Base-by-base conservation (phyloP, 116 monocot species). In the Dioscorea cayenensis region DNA sequence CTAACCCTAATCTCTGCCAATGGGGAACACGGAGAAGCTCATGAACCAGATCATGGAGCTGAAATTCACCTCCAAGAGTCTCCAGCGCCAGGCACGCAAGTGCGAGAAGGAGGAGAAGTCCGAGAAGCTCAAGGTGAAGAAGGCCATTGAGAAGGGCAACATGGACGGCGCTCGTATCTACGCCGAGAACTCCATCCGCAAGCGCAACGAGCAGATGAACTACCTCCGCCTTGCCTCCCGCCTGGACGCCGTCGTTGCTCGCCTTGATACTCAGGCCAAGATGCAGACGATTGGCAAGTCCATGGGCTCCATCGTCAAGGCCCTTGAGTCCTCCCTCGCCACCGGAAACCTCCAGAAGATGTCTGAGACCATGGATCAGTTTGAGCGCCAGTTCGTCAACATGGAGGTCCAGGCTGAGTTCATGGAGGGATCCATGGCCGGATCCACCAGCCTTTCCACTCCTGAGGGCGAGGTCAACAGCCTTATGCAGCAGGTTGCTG, bases 351-450 rank as follows among this genome's bases (percentile, higher is more conserved):
- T n/a, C n/a, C n/a, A n/a, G n/a, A n/a, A n/a, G n/a, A n/a, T n/a
- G n/a, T n/a, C n/a, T n/a, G n/a, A n/a, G n/a, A n/a, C n/a, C n/a
- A n/a, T 81, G 81, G 81, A 81, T 27, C 66, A 76, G 51, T 81
- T 81, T 28, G 81, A 81, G 76, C 70, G 63, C 67, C 81, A 81
- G 81, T 81, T 81, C 32, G 72, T 81, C 36, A 81, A 81, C 63
- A 81, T 81, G 81, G 81, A 77, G 73, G 81, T 81, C 64, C 81
- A 81, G 77, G 67, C 81, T 9, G 81, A 81, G 81, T 81, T 77
- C 64, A 81, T 81, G 81, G 81, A 77, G 77, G 63, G 43, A 8
- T 67, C 81, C 63, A 81, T 81, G 81, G 77, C 77, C 9, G 81
- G 81, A 10, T 81, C 81, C 32, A 81, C 81, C 37, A 69, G 69